Evolutionary conservation across 345 rosid genomes (phyloP), one percentile per base, ranked within the genome.

Genomic region (Bruguiera gymnorhiza): DNA sequence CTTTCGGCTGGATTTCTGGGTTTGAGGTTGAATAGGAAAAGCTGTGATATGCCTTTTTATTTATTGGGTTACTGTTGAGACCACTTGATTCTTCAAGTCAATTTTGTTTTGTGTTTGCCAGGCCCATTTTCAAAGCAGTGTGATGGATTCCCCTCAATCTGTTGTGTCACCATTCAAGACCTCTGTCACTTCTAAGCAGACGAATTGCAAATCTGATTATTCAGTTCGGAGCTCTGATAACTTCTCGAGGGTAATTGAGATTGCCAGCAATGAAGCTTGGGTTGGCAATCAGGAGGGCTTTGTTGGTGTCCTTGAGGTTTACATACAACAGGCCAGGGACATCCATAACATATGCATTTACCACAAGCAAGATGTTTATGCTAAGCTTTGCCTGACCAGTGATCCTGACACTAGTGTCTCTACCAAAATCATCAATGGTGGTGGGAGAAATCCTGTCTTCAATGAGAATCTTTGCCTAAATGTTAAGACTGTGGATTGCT

Each of bases 331-430:
- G 77, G 99, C 99, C n/a, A 85, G 99, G 79, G 99, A 96, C 78
- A 92, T 96, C 70, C 98, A 96, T 2, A 96, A 92, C 88, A 89
- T 96, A 75, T 96, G 99, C 87, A 96, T 96, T 81, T 96, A 96
- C 88, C 99, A 96, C 79, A 96, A 96, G 83, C 99, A 96, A 77
- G 99, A 96, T 75, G 99, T 96, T 72, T 96, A 96, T 81, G 98
- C 98, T 61, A 96, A 90, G 91, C 83, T 92, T 79, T 90, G 97
- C 73, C 81, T 96, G 66, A 92, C 97, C 21, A 84, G 85, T 76
- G 89, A 92, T 68, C 99, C 98, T 21, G 93, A 90, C 60, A 84
- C 68, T 80, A 74, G 86, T 3, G 93, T 83, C 50, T 83, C 98
- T 51, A 86, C 99, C 79, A 92, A 88, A 65, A 92, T 82, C 87